These are phyloP conservation scores for Abrus pulchellus DNA, from an alignment of 306 rosid genomes.

Conservation along the genomic window DNA sequence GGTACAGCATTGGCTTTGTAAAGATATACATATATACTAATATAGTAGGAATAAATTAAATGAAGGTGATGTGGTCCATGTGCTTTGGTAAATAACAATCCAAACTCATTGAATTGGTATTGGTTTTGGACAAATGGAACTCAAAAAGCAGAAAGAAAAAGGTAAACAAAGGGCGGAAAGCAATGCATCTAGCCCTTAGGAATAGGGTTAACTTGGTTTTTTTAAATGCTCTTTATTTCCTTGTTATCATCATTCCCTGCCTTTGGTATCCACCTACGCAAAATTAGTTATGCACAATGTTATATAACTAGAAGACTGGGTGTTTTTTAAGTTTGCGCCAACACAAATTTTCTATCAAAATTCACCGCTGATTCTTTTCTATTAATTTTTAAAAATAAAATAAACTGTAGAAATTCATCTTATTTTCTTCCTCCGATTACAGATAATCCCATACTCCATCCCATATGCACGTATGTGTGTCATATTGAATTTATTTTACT, in stretches of 20 bases:
- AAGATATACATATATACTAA: too few relatives aligned
- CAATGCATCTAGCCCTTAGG: neutral
- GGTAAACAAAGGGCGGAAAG: neutral
- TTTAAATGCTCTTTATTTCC: neutral
- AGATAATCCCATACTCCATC: too few relatives aligned
- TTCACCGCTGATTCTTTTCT: neutral
- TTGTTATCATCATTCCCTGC: neutral
- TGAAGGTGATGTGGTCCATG: constrained; percentile 9
- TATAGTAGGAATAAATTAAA: neutral
- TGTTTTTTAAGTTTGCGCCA: neutral
- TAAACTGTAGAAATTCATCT: too few relatives aligned
- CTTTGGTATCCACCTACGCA: neutral
- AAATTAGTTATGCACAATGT: neutral
- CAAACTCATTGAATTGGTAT: neutral
- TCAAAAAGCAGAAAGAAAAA: constrained; percentile 8
- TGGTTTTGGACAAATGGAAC: neutral
- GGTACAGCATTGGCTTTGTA: neutral
- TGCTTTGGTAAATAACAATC: constrained; percentile 29
- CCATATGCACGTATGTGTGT: too few relatives aligned
- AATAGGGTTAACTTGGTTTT: constrained; percentile 2
- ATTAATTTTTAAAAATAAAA: too few relatives aligned
- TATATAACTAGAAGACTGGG: neutral
- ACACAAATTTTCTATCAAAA: neutral
- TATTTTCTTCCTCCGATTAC: too few relatives aligned
- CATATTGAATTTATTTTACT: too few relatives aligned